Percentiles rank a stretch among this genome's conserved stretches.
These are phyloP conservation scores for Sparassis latifolia DNA, from an alignment of 1,284 basidiomycete genomes.

Conservation along the genomic window DNA sequence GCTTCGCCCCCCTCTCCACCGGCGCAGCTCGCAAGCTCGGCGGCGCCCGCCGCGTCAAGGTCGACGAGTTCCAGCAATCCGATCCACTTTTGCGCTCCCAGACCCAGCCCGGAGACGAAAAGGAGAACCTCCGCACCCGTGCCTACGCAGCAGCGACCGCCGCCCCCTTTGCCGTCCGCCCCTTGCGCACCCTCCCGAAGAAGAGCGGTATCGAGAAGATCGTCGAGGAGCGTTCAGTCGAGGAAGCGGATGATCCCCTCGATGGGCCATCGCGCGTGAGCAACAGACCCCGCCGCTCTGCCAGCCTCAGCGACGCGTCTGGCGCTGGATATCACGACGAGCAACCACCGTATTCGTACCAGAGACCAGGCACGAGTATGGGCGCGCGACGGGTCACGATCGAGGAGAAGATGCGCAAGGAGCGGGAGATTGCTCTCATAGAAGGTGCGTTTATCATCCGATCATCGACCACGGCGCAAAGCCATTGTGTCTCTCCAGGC, in stretches of 20 bases:
- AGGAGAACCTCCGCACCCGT: conserved; percentile 29
- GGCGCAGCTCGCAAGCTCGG: conserved; percentile 29
- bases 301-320: conserved; percentile 55
- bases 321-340: conserved; percentile 1
- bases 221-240: conserved; percentile 10
- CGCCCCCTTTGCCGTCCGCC: conserved; percentile 6
- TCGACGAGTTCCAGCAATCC: conserved; percentile 34
- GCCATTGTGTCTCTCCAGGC: too few relatives aligned
- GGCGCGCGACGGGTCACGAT: conserved; percentile 44
- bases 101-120: conserved; percentile 18
- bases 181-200: conserved; percentile 5
- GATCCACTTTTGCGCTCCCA: conserved; percentile 18
- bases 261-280: conserved; percentile 2
- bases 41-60: conserved; percentile 35
- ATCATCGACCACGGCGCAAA: too few relatives aligned
- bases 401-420: conserved; percentile 47
- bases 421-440: conserved; percentile 32
- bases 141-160: not conserved
- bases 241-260: conserved; percentile 3
- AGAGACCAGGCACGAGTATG: conserved; percentile 47
- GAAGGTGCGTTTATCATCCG: conserved; percentile 27
- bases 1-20: conserved; percentile 19
- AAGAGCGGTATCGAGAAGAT: conserved; percentile 14
- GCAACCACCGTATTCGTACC: conserved; percentile 15
- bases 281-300: conserved; percentile 55